A percentile compares a stretch with the other conserved stretches of the same genome.
phyloP scores from a whole-genome alignment of 2,329 filamentous ascomycete species.

The Gaeumannomyces tritici region DNA sequence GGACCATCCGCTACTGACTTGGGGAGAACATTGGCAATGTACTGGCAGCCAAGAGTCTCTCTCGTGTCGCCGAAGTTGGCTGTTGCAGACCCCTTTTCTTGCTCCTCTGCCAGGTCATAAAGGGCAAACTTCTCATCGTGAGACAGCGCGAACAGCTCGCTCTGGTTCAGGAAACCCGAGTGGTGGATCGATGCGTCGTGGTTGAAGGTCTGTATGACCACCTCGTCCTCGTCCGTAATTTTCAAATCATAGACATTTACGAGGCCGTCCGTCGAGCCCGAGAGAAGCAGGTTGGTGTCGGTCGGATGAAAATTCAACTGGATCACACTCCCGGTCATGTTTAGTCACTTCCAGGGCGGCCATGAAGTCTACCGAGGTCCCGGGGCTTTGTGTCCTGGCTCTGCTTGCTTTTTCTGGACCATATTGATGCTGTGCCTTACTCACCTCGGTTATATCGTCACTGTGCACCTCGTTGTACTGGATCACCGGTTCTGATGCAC shows the following conservation, averaged over 20 bases:
- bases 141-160: conserved; percentile 61
- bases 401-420: background rate
- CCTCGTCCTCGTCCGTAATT: conserved; percentile 66
- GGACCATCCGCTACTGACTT: conserved; percentile 36
- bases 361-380: background rate
- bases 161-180: conserved; percentile 57
- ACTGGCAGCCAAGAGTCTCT: conserved; percentile 57
- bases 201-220: conserved; percentile 69
- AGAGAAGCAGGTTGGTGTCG: conserved; percentile 54
- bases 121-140: conserved; percentile 72
- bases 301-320: conserved; percentile 53
- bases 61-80: conserved; percentile 61
- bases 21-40: conserved; percentile 57
- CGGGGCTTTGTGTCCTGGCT: background rate
- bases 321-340: conserved; percentile 5
- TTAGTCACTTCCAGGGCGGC: background rate
- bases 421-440: conserved; percentile 2
- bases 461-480: conserved; percentile 57
- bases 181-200: conserved; percentile 66
- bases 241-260: conserved; percentile 68
- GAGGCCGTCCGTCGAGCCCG: conserved; percentile 71
- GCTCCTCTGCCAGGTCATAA: conserved; percentile 57
- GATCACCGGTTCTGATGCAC: conserved; percentile 32
- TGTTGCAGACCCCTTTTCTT: conserved; percentile 46
- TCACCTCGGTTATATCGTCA: conserved; percentile 55